Evolutionary conservation across 202 grass and related monocot species (phyloP), one percentile per base, ranked within the genome.

Genomic region (Panicum hallii): DNA sequence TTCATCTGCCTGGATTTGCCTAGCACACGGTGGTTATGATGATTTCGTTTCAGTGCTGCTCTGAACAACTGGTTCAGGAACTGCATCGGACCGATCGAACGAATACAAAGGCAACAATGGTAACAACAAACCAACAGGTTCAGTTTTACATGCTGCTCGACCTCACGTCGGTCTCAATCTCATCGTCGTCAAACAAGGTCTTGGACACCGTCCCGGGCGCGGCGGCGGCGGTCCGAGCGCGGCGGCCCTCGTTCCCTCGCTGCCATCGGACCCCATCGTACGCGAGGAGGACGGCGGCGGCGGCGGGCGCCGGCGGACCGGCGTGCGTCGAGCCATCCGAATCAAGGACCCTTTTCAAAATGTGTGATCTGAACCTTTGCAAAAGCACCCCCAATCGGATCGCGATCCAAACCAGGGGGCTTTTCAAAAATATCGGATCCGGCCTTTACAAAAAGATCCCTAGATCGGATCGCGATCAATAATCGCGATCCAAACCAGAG

Each of bases 161-260:
- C 75, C 78, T 87, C 16, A 74, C 22, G 77, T 91, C 89, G 22
- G 68, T 75, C 52, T 83, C 88, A 2, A 67, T 75, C 52, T 83
- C 83, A n/a, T 93, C 88, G 47, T 93, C 82, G 55, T 77, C 78
- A 70, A 96, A 96, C 82, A 96, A 84, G 47, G 63, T 81, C 79
- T 94, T 99, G 58, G 89, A 91, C 67, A 92, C 62, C 1, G 86
- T 32, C 1, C 38, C 84, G 4, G 86, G 76, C 74, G 65, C 70
- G 4, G 83, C 67, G 55, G 81, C 63, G n/a, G n/a, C n/a, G n/a
- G n/a, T n/a, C 38, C 84, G 4, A 86, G 76, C 74, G 65, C 70
- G 4, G 83, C 67, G 55, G 81, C 63, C 47, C 75, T 90, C 45
- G 10, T 49, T 57, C 40, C 64, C 11, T 63, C 12, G 19, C 75